Percentiles rank a stretch among this genome's conserved stretches.
Evolutionary conservation across 768 basidiomycete genomes (phyloP).

Genomic region (Suillus alpinus): DNA sequence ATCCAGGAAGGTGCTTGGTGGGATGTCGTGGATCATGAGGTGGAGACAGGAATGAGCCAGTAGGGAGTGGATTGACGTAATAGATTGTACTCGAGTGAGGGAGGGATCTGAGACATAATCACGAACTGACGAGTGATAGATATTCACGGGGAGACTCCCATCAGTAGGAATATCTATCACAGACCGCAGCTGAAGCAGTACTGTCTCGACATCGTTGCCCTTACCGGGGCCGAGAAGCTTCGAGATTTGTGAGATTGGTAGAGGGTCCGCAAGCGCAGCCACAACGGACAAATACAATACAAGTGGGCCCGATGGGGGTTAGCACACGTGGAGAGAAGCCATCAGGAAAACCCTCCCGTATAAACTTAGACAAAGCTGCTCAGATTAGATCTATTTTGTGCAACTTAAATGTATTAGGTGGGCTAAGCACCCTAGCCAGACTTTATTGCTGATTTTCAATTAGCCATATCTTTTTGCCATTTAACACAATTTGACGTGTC

Average conservation of each 20-base stretch:
- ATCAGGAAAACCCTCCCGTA: too few species aligned
- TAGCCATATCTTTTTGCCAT: too few species aligned
- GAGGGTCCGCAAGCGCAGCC: not conserved
- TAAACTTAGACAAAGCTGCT: too few species aligned
- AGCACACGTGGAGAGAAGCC: not conserved
- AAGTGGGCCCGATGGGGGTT: not conserved
- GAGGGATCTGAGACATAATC: not conserved
- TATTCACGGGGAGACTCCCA: not conserved
- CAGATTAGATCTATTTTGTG: too few species aligned
- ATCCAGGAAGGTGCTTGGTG: not conserved
- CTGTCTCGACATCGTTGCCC: not conserved
- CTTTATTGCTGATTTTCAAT: too few species aligned
- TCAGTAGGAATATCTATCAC: not conserved
- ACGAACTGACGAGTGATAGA: not conserved
- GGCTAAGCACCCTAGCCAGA: too few species aligned
- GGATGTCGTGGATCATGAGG: not conserved
- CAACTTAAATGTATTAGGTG: too few species aligned
- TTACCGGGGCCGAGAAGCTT: not conserved
- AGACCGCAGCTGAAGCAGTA: not conserved
- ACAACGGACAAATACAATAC: not conserved
- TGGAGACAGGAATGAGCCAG: not conserved
- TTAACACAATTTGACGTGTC: too few species aligned
- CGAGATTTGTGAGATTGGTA: not conserved
- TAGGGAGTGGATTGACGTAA: not conserved
- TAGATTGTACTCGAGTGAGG: not conserved